These are phyloP conservation scores for maize (Zea mays) DNA, from an alignment of 176 grass and related monocot species.

Conservation along the genomic window Zm-B73-REFERENCE-NAM-5.0 NC_050104.1:101556001-101556500, in stretches of 20 bases:
- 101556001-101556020: slow-evolving; percentile 5
- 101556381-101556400: slow-evolving; percentile 47
- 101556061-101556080: not conserved
- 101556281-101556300: slow-evolving; percentile 51
- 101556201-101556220: slow-evolving; percentile 30
- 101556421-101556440: slow-evolving; percentile 58
- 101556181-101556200: slow-evolving; percentile 62
- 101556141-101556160: not conserved
- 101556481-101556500: slow-evolving; percentile 43
- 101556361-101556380: slow-evolving; percentile 35
- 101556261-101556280: slow-evolving; percentile 43
- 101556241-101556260: slow-evolving; percentile 68
- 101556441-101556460: slow-evolving; percentile 67
- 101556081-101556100: slow-evolving; percentile 6
- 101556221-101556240: slow-evolving; percentile 48
- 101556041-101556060: not conserved
- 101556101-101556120: slow-evolving; percentile 3
- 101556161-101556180: slow-evolving; percentile 38
- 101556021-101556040: slow-evolving; percentile 2
- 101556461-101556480: slow-evolving; percentile 58
- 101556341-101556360: slow-evolving; percentile 83
- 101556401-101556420: slow-evolving; percentile 40
- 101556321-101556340: slow-evolving; percentile 86
- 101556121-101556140: slow-evolving; percentile 11
- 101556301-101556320: slow-evolving; percentile 59